These are phyloP conservation scores for Fagopyrum esculentum DNA, from an alignment of 148 eudicot genomes.

Conservation along the genomic window DNA sequence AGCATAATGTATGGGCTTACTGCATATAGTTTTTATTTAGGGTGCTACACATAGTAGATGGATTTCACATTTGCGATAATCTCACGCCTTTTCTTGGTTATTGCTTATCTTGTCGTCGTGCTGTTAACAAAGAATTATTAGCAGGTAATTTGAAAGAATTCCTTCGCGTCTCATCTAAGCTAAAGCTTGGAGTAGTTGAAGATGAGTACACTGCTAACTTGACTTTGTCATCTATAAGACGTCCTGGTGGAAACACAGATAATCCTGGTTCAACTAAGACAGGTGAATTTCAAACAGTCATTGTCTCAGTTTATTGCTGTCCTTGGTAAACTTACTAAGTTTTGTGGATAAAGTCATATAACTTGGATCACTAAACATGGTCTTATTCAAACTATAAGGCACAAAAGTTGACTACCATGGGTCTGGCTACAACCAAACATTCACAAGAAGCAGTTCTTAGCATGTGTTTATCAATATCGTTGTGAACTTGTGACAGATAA, in stretches of 20 bases:
- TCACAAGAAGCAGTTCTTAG: not conserved
- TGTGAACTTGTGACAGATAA: not conserved
- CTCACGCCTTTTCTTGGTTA: not conserved
- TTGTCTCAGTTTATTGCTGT: not conserved
- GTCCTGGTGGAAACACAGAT: slow-evolving; percentile 36
- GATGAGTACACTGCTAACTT: slow-evolving; percentile 50
- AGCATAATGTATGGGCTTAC: not conserved
- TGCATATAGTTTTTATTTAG: not conserved
- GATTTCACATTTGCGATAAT: not conserved
- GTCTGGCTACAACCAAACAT: not conserved
- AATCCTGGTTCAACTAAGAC: slow-evolving; percentile 44
- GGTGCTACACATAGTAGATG: not conserved
- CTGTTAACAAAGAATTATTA: slow-evolving; percentile 7
- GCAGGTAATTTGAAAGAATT: slow-evolving; percentile 69
- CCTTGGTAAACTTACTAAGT: not conserved
- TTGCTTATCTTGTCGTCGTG: not conserved
- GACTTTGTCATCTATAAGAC: slow-evolving; percentile 37
- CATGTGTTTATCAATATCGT: not conserved
- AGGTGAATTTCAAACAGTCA: slow-evolving; percentile 32
- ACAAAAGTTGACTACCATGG: not conserved
- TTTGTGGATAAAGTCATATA: not conserved
- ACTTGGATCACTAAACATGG: not conserved
- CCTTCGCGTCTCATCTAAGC: slow-evolving; percentile 68
- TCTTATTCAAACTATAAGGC: not conserved
- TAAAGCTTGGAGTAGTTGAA: slow-evolving; percentile 58